Evolutionary conservation across 768 basidiomycete genomes (phyloP), one percentile per base, ranked within the genome.

Genomic region (Imleria badia): DNA sequence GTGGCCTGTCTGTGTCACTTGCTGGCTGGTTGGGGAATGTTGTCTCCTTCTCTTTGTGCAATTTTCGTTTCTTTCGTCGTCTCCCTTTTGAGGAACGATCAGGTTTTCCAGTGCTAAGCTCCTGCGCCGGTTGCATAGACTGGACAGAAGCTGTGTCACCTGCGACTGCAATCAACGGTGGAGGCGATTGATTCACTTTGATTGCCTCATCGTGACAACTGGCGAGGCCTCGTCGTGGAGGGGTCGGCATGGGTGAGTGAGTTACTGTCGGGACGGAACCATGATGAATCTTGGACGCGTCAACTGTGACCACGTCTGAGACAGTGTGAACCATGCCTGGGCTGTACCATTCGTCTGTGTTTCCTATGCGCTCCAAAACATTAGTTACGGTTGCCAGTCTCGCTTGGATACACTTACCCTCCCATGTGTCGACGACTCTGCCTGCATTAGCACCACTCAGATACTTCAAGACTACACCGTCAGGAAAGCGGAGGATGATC

Each of bases 381-480:
- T 63, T 15, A 48, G 29, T 29, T 40, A 17, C 22, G 13, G 17
- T 36, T n/a, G 6, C 22, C 12, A 38, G 35, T 11, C 41, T 15
- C 23, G 33, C 26, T 40, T 33, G 34, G 11, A 50, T 35, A 29
- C 41, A 51, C 72, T 60, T 50, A 79, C 79, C 60, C 46, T 64
- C 56, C 75, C 77, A 79, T 20, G 77, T 77, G 58, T 81, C 66
- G 10, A 81, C 47, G 33, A 69, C 44, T 52, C 60, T 50, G 46
- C 72, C 65, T 52, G 63, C 53, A 52, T 68, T 59, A 44, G 41
- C 48, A 17, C 63, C 69, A 45, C 61, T 71, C 41, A 71, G 34
- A 51, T 77, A 75, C 60, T 74, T 76, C 29, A 81, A 56, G 17
- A 72, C 51, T 22, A 76, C 74, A 17, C 82, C 82, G 5, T 75